Percentiles rank a stretch among this genome's conserved stretches.
phyloP scores from a whole-genome alignment of 495 filamentous ascomycete genomes.

The Talaromyces nanjingensis region DNA sequence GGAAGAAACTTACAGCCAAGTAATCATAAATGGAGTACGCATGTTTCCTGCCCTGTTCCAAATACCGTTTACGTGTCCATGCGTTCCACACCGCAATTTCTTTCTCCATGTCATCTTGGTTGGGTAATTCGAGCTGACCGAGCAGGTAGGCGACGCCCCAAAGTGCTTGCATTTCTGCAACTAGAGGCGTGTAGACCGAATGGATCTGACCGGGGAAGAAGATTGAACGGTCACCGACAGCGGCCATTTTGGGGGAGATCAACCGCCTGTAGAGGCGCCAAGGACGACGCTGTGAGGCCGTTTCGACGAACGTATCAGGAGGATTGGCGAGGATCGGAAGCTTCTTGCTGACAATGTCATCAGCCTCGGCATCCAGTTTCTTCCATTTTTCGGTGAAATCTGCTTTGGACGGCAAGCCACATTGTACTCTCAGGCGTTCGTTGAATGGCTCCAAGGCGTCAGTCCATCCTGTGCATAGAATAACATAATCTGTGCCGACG shows the following conservation, averaged over 20 bases:
- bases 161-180: slow-evolving; percentile 58
- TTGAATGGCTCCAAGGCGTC: background rate
- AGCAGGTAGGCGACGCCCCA: slow-evolving; percentile 58
- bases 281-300: slow-evolving; percentile 1
- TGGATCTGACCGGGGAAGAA: slow-evolving; percentile 52
- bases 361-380: slow-evolving; percentile 17
- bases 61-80: slow-evolving; percentile 32
- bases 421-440: background rate
- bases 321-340: slow-evolving; percentile 14
- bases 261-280: slow-evolving; percentile 56
- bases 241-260: slow-evolving; percentile 23
- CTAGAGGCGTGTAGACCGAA: slow-evolving; percentile 46
- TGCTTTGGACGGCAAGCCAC: background rate
- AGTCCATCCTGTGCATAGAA: slow-evolving; percentile 3
- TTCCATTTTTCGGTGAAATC: slow-evolving; percentile 12
- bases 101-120: slow-evolving; percentile 18
- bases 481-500: background rate
- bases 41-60: slow-evolving; percentile 16
- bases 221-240: slow-evolving; percentile 52
- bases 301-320: background rate
- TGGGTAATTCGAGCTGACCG: slow-evolving; percentile 21
- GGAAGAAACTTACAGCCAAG: background rate
- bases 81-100: slow-evolving; percentile 31
- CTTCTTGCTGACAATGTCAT: slow-evolving; percentile 18
- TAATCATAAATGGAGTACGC: slow-evolving; percentile 26